Base-by-base conservation (phyloP, 1,284 basidiomycete species). In the Austroboletus niveus region DNA sequence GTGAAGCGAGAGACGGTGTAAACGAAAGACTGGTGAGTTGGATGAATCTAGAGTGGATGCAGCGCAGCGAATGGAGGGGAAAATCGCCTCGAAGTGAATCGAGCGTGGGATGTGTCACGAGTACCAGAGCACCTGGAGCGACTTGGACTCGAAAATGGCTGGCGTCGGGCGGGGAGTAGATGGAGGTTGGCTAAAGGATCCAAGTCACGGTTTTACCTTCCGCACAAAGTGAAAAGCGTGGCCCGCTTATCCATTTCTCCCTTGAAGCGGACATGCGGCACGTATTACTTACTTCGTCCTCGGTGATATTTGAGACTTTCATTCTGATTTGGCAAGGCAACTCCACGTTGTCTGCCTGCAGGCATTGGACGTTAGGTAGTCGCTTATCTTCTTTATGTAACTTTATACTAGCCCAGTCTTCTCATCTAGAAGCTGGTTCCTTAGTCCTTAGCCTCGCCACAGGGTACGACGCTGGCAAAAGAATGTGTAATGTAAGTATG, bases 261-360 rank as follows among this genome's bases (percentile, higher is more conserved):
- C 54, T 52, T 61, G 56, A 69, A 67, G 62, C 64, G 68, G 64
- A 46, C 66, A 69, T 55, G 65, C 55, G 62, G 67, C 65, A 34
- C 31, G 56, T 64, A 69, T 65, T 70, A 68, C 64, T 62, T 57
- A 61, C 60, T 65, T 63, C 44, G 62, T 66, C 60, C 56, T 68
- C 69, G 68, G 65, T 49, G 52, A 64, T 56, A 64, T 68, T 70
- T 58, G 50, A 54, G 48, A 32, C 52, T 42, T 56, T 65, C 36
- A 52, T 55, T 62, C 65, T 50, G 62, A 67, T 67, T 67, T 62
- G 68, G 69, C 52, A 67, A 53, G 57, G 48, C 52, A 62, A 68
- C 59, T 61, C 72, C 70, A 85, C 82, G 83, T 83, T 84, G 73
- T 73, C 68, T 81, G 83, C 83, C 82, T 84, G 80, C 81, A 84